Conservation (phyloP, 495 filamentous ascomycete species). For the Trichocladium uniseriatum region DNA sequence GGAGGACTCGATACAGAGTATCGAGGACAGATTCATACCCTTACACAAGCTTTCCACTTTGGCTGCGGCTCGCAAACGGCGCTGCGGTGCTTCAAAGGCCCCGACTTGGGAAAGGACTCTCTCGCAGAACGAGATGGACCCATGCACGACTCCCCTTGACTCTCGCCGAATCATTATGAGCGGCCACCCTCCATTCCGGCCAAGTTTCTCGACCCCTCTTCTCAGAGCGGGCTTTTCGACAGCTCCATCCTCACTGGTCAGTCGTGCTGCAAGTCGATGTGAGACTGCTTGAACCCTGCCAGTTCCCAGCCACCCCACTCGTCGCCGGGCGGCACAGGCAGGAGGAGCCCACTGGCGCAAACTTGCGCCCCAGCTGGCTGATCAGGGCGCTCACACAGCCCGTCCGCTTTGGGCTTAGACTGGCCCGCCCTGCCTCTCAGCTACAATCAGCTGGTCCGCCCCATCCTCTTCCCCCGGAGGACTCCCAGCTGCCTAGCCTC, state of each 20-base stretch:
- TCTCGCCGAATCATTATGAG: constrained; percentile 6
- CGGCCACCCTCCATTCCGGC: constrained; percentile 13
- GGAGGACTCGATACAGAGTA: too few species aligned
- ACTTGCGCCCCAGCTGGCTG: constrained; percentile 3
- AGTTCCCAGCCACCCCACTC: constrained; percentile 4
- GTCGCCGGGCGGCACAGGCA: not conserved
- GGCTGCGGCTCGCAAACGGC: too few species aligned
- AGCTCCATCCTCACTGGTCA: constrained; percentile 1
- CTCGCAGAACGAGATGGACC: not conserved
- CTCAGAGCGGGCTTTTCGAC: constrained; percentile 10
- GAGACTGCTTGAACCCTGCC: not conserved
- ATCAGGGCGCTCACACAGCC: constrained; percentile 3
- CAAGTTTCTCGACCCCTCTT: not conserved
- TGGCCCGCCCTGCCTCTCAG: constrained; percentile 15
- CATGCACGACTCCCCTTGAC: constrained; percentile 1
- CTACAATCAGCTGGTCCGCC: constrained; percentile 19
- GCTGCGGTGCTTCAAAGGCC: not conserved
- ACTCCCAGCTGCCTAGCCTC: not conserved
- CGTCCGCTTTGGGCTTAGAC: constrained; percentile 5
- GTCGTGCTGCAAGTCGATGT: not conserved
- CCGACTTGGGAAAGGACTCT: constrained; percentile 7
- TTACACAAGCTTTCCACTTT: too few species aligned
- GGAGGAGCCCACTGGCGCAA: too few species aligned
- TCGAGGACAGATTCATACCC: too few species aligned
- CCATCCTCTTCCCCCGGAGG: not conserved